A percentile compares a stretch with the other conserved stretches of the same genome.
These are phyloP conservation scores for Arctostaphylos glauca DNA, from an alignment of 148 eudicot species.

Conservation along the genomic window DNA sequence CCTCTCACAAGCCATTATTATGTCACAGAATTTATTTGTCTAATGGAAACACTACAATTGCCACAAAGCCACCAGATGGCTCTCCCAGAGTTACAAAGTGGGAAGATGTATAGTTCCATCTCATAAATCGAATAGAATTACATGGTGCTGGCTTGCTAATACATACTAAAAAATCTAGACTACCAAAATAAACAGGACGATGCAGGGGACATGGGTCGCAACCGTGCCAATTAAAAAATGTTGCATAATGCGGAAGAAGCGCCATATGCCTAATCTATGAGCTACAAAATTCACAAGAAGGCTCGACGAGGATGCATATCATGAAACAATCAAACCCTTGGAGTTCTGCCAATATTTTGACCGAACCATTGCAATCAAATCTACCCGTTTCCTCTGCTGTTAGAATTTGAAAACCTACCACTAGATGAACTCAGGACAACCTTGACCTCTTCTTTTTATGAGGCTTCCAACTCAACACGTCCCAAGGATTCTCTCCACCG, in stretches of 20 bases:
- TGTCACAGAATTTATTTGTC: too few relatives aligned
- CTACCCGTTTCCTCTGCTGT: constrained; percentile 26
- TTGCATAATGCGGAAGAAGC: not conserved
- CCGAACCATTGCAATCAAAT: not conserved
- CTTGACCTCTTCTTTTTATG: constrained; percentile 86
- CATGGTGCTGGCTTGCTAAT: not conserved
- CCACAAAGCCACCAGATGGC: too few relatives aligned
- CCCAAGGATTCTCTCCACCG: constrained; percentile 33
- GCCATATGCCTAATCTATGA: not conserved
- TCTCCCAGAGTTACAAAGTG: not conserved
- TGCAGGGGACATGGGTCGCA: not conserved
- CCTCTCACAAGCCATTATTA: too few relatives aligned
- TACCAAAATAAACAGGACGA: not conserved
- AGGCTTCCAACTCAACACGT: constrained; percentile 59
- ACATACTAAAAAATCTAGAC: not conserved
- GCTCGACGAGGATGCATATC: not conserved
- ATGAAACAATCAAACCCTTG: too few relatives aligned
- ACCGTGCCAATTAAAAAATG: not conserved
- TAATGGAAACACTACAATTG: too few relatives aligned
- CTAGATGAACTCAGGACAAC: constrained; percentile 35
- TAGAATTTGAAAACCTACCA: constrained; percentile 28
- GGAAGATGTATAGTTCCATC: not conserved
- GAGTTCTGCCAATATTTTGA: not conserved
- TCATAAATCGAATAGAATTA: constrained; percentile 5
- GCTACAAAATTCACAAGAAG: constrained; percentile 5